phyloP scores from a whole-genome alignment of 2,329 filamentous ascomycete species.

The Cucurbitaria berberidis region DNA sequence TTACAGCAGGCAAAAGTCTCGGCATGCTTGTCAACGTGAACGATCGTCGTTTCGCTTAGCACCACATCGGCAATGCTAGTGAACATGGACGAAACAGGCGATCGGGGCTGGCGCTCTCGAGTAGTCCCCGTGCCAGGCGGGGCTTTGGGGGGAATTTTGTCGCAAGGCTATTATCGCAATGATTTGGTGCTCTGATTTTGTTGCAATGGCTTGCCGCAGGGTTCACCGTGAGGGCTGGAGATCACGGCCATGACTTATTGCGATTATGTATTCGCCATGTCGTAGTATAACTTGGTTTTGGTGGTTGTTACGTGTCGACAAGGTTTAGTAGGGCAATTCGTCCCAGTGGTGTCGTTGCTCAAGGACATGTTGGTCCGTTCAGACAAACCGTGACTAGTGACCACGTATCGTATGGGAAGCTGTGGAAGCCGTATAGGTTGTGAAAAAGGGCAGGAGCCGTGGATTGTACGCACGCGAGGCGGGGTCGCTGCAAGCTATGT shows the following conservation, averaged over 20 bases:
- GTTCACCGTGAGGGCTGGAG: conserved; percentile 1
- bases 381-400: conserved; percentile 1
- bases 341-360: conserved; percentile 1
- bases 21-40: not conserved
- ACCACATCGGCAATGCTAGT: not conserved
- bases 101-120: conserved; percentile 16
- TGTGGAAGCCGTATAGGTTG: not conserved
- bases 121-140: conserved; percentile 1
- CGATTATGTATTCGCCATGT: conserved; percentile 4
- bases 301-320: conserved; percentile 2
- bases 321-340: not conserved
- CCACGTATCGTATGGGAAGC: not conserved
- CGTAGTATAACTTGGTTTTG: conserved; percentile 1
- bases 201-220: conserved; percentile 8
- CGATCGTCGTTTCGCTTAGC: not conserved
- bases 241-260: conserved; percentile 3
- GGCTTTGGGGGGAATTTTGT: conserved; percentile 2
- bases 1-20: not conserved
- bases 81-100: not conserved
- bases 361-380: conserved; percentile 11
- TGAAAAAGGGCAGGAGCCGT: conserved; percentile 2
- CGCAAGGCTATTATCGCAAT: conserved; percentile 14
- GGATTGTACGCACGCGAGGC: conserved; percentile 27
- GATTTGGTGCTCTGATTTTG: conserved; percentile 2
- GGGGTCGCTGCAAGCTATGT: conserved; percentile 32